A percentile compares a stretch with the other conserved stretches of the same genome.
Conservation (phyloP, 352 stramenopile genomes). For the Phytophthora melonis region DNA sequence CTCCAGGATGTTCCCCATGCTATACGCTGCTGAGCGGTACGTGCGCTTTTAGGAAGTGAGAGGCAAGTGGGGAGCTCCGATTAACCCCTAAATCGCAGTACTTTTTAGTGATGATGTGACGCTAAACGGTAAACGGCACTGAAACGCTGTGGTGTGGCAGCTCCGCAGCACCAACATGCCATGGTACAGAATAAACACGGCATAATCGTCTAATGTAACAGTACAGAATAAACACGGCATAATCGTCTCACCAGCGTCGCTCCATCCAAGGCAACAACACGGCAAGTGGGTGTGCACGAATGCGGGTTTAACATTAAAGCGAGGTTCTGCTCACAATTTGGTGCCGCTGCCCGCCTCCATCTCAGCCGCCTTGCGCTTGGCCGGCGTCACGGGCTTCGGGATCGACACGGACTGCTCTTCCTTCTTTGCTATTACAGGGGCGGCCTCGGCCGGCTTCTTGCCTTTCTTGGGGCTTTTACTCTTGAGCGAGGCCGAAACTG, state of each 20-base stretch:
- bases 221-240: neutral
- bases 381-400: slow-evolving; percentile 36
- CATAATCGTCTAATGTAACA: no score
- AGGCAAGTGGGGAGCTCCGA: slow-evolving; percentile 10
- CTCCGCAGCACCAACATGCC: no score
- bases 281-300: slow-evolving; percentile 10
- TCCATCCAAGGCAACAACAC: slow-evolving; percentile 1
- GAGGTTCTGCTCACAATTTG: slow-evolving; percentile 27
- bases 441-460: slow-evolving; percentile 23
- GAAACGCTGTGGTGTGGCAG: no score
- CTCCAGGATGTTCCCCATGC: slow-evolving; percentile 77
- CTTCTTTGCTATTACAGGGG: slow-evolving; percentile 28
- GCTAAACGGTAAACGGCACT: no score
- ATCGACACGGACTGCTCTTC: slow-evolving; percentile 16
- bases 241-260: slow-evolving; percentile 7
- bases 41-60: slow-evolving; percentile 2
- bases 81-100: neutral
- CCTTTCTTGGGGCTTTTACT: slow-evolving; percentile 35
- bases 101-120: neutral
- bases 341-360: slow-evolving; percentile 36
- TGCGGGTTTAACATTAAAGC: slow-evolving; percentile 17
- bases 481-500: slow-evolving; percentile 41
- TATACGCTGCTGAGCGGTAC: neutral
- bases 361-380: slow-evolving; percentile 67
- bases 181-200: no score